Evolutionary conservation across 805 yeast species (phyloP), one percentile per base, ranked within the genome.

Genomic region (Candida mattraensis): DNA sequence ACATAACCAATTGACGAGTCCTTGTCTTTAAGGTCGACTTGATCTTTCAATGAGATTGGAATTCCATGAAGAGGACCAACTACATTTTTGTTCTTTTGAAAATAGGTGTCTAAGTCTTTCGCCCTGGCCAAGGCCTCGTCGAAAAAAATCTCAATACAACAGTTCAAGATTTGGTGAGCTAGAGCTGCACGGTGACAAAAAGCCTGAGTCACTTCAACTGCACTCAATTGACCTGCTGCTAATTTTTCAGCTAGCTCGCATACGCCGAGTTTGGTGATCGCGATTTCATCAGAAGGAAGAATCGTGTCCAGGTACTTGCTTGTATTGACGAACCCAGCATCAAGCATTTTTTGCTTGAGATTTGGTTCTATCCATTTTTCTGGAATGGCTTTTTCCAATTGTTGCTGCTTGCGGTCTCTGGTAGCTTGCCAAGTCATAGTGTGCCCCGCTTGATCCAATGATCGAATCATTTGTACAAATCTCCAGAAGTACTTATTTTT

Each of bases 1-100:
- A 69, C 30, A 40, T 67, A 67, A 4, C 81, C 83, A 44, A 73
- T 57, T 9, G 75, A 55, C 3, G 80, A 62, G 7, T 70, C 70
- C 15, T 66, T 63, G 3, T 79, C 81, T 35, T 60, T 60, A 35
- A 77, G 48, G 38, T 70, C 64, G 36, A 70, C 58, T 31, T 67
- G 65, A 41, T 74, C 80, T 50, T 68, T 68, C 33, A 68, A 42
- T 0, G 50, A 60, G 51, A 51, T 57, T 50, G 87, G 87, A 19
- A 80, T 58, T 2, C 87, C 87, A 47, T 80, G 86, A 30, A 80
- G 66, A 2, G 83, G 80, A 18, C 86, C 86, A 22, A 74, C 51
- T 2, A 69, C 56, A 43, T 71, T 66, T 11, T 80, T 81, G 26
- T 69, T 58, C 27, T 64, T 45, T 35, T 53, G 56, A 37, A 46